Evolutionary conservation across 306 rosid species (phyloP).

Genomic region (Quercus wislizeni): DNA sequence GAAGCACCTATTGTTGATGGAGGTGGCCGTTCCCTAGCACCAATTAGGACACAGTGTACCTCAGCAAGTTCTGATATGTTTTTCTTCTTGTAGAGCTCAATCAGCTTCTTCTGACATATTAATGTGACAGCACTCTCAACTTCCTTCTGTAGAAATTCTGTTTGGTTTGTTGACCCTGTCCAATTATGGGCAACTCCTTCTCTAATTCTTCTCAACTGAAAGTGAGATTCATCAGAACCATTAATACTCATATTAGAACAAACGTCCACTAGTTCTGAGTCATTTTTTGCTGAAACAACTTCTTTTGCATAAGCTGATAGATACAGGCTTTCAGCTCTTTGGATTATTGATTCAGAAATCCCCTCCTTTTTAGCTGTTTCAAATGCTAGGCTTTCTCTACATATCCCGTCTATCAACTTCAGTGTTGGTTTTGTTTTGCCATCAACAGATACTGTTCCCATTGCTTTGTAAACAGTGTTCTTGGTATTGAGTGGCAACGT

Average conservation of each 20-base stretch:
- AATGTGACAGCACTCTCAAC: constrained; percentile 59
- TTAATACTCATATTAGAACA: constrained; percentile 25
- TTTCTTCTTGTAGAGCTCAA: constrained; percentile 40
- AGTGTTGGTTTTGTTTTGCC: constrained; percentile 85
- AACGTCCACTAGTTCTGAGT: constrained; percentile 26
- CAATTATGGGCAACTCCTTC: constrained; percentile 23
- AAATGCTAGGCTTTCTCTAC: constrained; percentile 95
- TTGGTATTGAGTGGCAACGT: constrained; percentile 64
- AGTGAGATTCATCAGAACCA: constrained; percentile 32
- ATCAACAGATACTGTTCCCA: constrained; percentile 62
- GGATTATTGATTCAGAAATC: constrained; percentile 61
- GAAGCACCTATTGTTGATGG: constrained; percentile 88
- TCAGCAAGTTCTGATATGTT: constrained; percentile 24
- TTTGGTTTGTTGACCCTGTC: constrained; percentile 28
- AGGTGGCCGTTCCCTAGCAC: constrained; percentile 78
- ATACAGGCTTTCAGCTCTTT: constrained; percentile 79
- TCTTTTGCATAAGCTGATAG: constrained; percentile 50
- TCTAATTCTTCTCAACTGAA: constrained; percentile 18
- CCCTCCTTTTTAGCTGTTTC: constrained; percentile 94
- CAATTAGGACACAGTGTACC: constrained; percentile 55
- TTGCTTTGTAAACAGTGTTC: constrained; percentile 68
- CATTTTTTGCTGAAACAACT: constrained; percentile 25
- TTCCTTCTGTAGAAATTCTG: constrained; percentile 39
- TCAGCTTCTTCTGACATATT: constrained; percentile 68
- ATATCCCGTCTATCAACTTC: constrained; percentile 74